Percentiles rank a stretch among this genome's conserved stretches.
These are phyloP conservation scores for Withania somnifera DNA, from an alignment of 305 asterid species.

Conservation along the genomic window DNA sequence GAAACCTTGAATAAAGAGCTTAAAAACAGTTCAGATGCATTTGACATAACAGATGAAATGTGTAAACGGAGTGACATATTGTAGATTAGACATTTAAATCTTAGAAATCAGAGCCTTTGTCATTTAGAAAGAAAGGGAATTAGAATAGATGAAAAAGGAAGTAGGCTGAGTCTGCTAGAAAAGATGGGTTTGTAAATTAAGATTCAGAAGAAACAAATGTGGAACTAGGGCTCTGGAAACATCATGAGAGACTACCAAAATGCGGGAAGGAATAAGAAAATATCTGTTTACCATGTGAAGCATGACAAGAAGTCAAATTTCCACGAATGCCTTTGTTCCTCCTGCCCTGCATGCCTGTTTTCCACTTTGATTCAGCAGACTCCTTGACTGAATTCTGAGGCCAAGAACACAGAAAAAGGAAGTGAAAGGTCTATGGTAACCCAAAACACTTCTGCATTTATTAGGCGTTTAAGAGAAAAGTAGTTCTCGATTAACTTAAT, in stretches of 20 bases:
- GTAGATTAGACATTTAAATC: conserved; percentile 1
- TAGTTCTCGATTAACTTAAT: too few relatives aligned
- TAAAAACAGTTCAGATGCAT: not conserved
- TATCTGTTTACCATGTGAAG: conserved; percentile 47
- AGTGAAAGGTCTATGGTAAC: not conserved
- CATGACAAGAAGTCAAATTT: conserved; percentile 41
- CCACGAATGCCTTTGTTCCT: conserved; percentile 61
- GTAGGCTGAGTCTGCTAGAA: not conserved
- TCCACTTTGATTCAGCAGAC: conserved; percentile 56
- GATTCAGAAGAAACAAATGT: not conserved
- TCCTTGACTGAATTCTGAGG: conserved; percentile 60
- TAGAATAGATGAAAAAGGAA: not conserved
- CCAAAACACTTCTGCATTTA: not conserved
- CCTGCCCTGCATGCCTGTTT: conserved; percentile 54
- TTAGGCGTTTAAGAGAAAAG: not conserved
- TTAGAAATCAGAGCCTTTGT: not conserved
- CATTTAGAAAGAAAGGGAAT: not conserved
- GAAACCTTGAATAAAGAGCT: not conserved
- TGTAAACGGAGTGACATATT: not conserved
- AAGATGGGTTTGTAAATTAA: not conserved
- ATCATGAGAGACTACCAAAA: not conserved
- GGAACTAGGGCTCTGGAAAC: not conserved
- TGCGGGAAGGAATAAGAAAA: not conserved
- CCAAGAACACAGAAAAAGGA: not conserved
- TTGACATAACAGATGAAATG: not conserved